Evolutionary conservation across 345 rosid genomes (phyloP), one percentile per base, ranked within the genome.

Genomic region (Boechera stricta): DNA sequence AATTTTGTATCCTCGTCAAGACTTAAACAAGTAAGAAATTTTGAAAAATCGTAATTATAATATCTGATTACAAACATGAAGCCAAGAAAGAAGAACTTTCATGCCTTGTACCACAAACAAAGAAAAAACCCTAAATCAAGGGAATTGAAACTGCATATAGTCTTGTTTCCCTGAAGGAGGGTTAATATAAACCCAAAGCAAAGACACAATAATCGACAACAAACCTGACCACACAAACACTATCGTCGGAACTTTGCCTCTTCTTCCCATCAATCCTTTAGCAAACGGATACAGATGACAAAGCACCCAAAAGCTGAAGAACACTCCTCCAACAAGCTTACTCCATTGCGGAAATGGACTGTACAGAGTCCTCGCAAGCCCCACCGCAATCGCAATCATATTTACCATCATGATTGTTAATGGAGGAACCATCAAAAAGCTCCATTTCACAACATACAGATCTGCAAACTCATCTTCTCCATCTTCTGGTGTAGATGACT

Each of bases 231-330:
- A 91, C 13, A 91, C 88, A 47, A 77, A 91, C 33, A 91, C 86
- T 45, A 91, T 91, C 44, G 97, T 89, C 9, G 97, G 92, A 5
- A 89, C 87, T 80, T 76, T 91, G 1, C 94, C 92, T 59, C 89
- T 87, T 59, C 87, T 87, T n/a, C 97, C 97, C 97, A 91, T 85
- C 80, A 91, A 76, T 21, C 97, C 94, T 76, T 89, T 89, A 0
- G 94, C 92, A 59, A 89, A 91, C 5, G 94, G 92, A 81, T 85
- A 86, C 2, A 91, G 88, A 84, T 91, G 97, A 73, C 85, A 80
- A 18, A 91, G 44, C 35, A 89, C 94, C 94, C 97, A 91, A 51
- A 91, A 83, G 77, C 97, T 89, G 77, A 91, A 91, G 78, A 89
- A 91, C 80, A 89, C 92, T 38, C 97, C 97, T 70, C 97, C 97